Percentiles rank a stretch among this genome's conserved stretches.
These are phyloP conservation scores for Pythium phragmiticola DNA, from an alignment of 352 stramenopile genomes.

Conservation along the genomic window DNA sequence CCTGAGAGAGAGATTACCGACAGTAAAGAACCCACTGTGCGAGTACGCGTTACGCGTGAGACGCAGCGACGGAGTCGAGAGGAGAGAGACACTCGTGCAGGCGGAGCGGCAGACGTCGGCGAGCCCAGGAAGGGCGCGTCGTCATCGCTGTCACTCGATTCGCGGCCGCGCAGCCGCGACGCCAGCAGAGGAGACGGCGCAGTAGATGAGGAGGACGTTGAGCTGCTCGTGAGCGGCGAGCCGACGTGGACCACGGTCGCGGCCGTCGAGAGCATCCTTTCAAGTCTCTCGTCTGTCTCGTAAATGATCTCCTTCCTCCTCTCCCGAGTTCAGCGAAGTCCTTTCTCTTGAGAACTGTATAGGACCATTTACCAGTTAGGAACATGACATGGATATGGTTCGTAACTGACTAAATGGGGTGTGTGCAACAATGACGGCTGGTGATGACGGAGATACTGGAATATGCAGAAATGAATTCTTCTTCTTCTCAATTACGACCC, in stretches of 20 bases:
- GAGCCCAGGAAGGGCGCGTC: constrained; percentile 13
- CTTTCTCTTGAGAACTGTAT: no score
- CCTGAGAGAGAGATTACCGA: constrained; percentile 9
- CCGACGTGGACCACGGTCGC: constrained; percentile 12
- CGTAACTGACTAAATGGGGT: no score
- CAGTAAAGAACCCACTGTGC: constrained; percentile 3
- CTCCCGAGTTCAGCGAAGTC: no score
- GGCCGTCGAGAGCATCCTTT: not conserved
- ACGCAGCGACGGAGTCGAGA: constrained; percentile 2
- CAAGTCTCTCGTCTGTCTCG: no score
- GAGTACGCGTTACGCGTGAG: not conserved
- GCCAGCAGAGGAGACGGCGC: constrained; percentile 2
- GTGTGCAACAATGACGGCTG: no score
- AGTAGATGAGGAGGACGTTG: constrained; percentile 1
- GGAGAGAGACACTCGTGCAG: not conserved
- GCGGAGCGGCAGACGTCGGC: not conserved
- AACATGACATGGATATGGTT: no score
- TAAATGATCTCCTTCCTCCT: no score
- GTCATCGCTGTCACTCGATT: constrained; percentile 9
- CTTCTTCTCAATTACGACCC: no score
- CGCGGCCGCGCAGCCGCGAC: constrained; percentile 12
- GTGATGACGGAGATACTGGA: no score
- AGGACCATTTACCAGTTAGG: no score
- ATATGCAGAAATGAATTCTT: no score
- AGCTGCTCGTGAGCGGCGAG: constrained; percentile 1